Base-by-base conservation (phyloP, 108 stramenopile species). In the Cylindrotheca fusiformis region DNA sequence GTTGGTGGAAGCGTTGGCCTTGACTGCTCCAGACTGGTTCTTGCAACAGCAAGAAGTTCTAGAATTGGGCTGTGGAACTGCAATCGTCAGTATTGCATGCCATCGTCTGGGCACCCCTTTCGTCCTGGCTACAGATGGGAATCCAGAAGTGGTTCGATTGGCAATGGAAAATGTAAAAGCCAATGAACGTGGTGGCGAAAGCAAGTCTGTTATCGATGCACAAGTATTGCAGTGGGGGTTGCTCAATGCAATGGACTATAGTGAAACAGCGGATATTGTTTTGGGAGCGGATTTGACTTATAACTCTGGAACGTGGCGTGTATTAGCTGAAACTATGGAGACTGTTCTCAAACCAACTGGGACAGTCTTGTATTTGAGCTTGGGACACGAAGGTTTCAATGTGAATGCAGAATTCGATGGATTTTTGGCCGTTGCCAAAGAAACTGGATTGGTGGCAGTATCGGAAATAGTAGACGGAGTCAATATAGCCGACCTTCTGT, bases 361-460 rank as follows among this genome's bases (percentile, higher is more conserved):
- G 41, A 41, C 36, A 41, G 14, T 41, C 6, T 24, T 85, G 10
- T 88, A 88, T 67, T 48, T 88, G 20, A 82, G 68, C 36, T 57
- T 84, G 5, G 88, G 88, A 17, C 88, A 90, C 67, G 74, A 78
- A 29, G 88, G 85, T 22, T 90, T 90, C 45, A 85, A 79, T 48
- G 80, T 83, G 24, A 63, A 65, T 10, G 80, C 67, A 29, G 88
- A 90, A 67, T 24, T 87, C 30, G 56, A 63, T 26, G 88, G 88
- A 10, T 90, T 90, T 48, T 48, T 85, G 29, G 62, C 78, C 0
- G 78, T 86, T 17, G 77, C 67, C 18, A 48, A 63, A 44, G 46
- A 53, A n/a, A 2, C 29, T 0, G 74, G 74, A 52, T 32, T 75
- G 41, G 59, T 55, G 10, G 32, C 2, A 2, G 48, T 67, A 12